Percentiles rank a stretch among this genome's conserved stretches.
phyloP scores from a whole-genome alignment of 768 basidiomycete species.

The Lyophyllum shimeji region DNA sequence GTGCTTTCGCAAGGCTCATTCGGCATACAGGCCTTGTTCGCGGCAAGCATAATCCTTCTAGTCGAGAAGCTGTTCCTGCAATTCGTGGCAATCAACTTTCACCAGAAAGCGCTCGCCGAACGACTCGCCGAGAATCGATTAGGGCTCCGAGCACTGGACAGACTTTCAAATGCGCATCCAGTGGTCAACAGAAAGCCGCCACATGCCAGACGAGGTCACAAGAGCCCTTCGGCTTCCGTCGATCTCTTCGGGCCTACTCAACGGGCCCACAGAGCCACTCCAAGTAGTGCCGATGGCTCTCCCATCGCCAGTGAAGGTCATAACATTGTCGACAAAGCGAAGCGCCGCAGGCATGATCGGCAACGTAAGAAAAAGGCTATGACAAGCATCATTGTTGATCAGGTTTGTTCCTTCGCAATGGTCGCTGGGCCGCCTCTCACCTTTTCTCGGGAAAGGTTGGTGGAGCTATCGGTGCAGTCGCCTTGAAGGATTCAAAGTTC shows the following conservation, averaged over 20 bases:
- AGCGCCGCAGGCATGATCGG: constrained; percentile 25
- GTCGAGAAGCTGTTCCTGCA: constrained; percentile 61
- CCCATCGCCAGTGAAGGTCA: constrained; percentile 16
- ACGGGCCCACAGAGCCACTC: constrained; percentile 14
- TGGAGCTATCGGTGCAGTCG: constrained; percentile 68
- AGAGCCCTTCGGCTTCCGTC: constrained; percentile 35
- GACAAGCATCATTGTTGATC: constrained; percentile 70
- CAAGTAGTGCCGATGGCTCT: constrained; percentile 13
- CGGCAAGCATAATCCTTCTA: constrained; percentile 41
- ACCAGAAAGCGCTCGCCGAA: constrained; percentile 73
- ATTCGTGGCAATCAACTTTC: constrained; percentile 80
- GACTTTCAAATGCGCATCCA: constrained; percentile 65
- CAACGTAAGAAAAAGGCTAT: constrained; percentile 52
- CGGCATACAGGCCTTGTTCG: constrained; percentile 39
- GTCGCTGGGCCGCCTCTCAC: not conserved
- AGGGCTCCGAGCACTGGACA: constrained; percentile 69
- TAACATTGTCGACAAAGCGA: constrained; percentile 9
- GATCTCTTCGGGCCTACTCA: constrained; percentile 24
- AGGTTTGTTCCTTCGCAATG: constrained; percentile 32
- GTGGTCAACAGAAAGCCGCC: constrained; percentile 34
- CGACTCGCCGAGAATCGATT: constrained; percentile 69
- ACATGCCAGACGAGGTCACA: constrained; percentile 47
- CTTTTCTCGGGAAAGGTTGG: constrained; percentile 41
- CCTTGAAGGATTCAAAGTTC: constrained; percentile 64
- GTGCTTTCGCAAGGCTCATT: constrained; percentile 5